Base-by-base conservation (phyloP, 495 filamentous ascomycete genomes). In the Penicillium waksmanii region DNA sequence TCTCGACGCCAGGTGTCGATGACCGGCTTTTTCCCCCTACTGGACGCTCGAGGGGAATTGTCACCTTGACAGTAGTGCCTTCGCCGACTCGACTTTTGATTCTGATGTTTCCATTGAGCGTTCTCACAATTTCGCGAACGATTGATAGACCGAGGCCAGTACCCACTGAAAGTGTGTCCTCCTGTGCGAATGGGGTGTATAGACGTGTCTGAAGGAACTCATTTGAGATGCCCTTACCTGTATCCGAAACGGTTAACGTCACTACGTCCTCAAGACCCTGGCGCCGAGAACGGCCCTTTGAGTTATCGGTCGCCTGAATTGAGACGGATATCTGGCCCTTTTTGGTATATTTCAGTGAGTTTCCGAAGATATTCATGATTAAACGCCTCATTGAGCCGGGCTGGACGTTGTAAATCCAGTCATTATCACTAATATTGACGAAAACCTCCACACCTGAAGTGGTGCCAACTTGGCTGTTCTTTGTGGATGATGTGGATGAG, bases 281-380 rank as follows among this genome's bases (percentile, higher is more conserved):
- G 17, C 55, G 48, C 54, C 42, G 57, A 53, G 55, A 60, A 44
- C 35, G 56, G 33, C 42, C 51, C 57, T 31, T 55, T 43, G 42
- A 12, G 42, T 42, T 68, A 47, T 25, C 62, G 58, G 15, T 77
- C 71, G 80, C 77, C 25, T 74, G 76, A 13, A 90, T 69, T 3
- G 69, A 73, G 12, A 92, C 74, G 10, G 79, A 75, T 31, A 92
- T 84, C 55, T 72, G 83, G 2, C 89, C 89, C 0, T 74, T 71
- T 10, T 68, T 65, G 12, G 85, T 90, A 62, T 89, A 91, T 61
- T 92, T 92, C 21, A 91, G 72, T 0, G 89, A 82, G 67, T 92
- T 92, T 12, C 89, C 86, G 51, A 89, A 82, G 4, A 92, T 64
- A 62, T 92, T 91, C 85, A 90, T 88, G 19, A 92, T 75, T 17